Base-by-base conservation (phyloP, 208 protist genomes). In the Leishmania martiniquensis region DNA sequence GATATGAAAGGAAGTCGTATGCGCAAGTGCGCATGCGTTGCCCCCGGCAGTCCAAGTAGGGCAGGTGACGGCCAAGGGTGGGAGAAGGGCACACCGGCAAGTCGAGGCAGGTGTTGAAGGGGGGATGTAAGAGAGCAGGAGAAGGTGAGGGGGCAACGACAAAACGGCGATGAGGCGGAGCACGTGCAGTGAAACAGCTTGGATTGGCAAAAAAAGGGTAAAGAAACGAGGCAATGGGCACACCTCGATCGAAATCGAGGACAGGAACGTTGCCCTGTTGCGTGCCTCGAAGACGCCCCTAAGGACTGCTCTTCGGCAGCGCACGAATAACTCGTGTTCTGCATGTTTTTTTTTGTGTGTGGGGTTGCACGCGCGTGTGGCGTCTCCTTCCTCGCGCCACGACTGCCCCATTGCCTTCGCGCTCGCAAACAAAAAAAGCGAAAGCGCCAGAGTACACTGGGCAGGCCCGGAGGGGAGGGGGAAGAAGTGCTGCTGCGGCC, bases 61-160 rank as follows among this genome's bases (percentile, higher is more conserved):
- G 78, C 34, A 77, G 72, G 79, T 75, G 25, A 68, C 25, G 47
- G 73, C 68, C 52, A 59, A 29, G 72, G 57, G 69, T 62, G n/a
- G 67, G 25, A 68, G 72, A 59, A 85, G 60, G 29, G 67, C 45
- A 51, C 13, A 55, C 44, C 39, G 66, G 80, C 2, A 68, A 2
- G 22, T 29, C 34, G 49, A 54, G 55, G 55, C n/a, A 49, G 59
- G 17, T 49, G 4, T 63, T 37, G n/a, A n/a, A 70, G 54, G 15
- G 54, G 22, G 7, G 54, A 25, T 59, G 63, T 39, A 13, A 10
- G n/a, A 69, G 63, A 32, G 65, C 37, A 15, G 37, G 65, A 32
- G 65, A n/a, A 70, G 65, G 13, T 29, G n/a, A 70, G 63, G 63
- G 29, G 39, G 29, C 12, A 20, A 20, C 20, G 29, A 63, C 9